These are phyloP conservation scores for Cerioporus squamosus DNA, from an alignment of 1,284 basidiomycete genomes.

Conservation along the genomic window DNA sequence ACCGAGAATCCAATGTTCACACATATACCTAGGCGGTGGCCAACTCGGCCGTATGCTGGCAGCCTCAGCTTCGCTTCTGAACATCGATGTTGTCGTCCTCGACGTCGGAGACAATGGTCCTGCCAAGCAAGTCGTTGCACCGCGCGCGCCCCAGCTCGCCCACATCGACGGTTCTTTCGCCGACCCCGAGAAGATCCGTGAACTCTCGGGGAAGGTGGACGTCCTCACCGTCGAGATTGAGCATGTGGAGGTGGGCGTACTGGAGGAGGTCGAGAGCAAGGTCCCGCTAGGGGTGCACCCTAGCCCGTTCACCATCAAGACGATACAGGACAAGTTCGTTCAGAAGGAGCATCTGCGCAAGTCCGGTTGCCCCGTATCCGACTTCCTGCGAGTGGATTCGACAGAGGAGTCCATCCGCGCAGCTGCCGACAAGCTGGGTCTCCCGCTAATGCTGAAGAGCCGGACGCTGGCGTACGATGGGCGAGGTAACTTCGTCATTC, in stretches of 20 bases:
- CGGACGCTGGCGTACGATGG: slow-evolving; percentile 97
- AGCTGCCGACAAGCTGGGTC: slow-evolving; percentile 66
- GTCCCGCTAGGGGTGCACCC: slow-evolving; percentile 80
- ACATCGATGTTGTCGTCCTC: slow-evolving; percentile 87
- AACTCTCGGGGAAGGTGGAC: slow-evolving; percentile 84
- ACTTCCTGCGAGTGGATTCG: slow-evolving; percentile 68
- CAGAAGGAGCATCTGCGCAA: slow-evolving; percentile 84
- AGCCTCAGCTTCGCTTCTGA: slow-evolving; percentile 87
- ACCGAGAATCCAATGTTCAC: slow-evolving; percentile 4
- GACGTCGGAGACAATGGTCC: slow-evolving; percentile 83
- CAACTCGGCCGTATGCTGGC: slow-evolving; percentile 98
- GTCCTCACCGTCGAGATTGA: slow-evolving; percentile 97
- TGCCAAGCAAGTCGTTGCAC: slow-evolving; percentile 87
- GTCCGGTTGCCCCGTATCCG: slow-evolving; percentile 72
- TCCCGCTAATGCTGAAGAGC: slow-evolving; percentile 97
- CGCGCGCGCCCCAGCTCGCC: slow-evolving; percentile 47
- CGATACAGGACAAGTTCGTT: slow-evolving; percentile 95
- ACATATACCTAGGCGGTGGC: slow-evolving; percentile 75
- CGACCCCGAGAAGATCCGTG: slow-evolving; percentile 79
- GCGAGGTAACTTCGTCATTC: slow-evolving; percentile 88
- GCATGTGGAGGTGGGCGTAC: slow-evolving; percentile 86
- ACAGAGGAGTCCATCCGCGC: slow-evolving; percentile 58
- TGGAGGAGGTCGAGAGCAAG: slow-evolving; percentile 67
- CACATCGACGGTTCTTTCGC: slow-evolving; percentile 94
- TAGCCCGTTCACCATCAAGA: slow-evolving; percentile 80